These are phyloP conservation scores for Volvox carteri DNA, from an alignment of 163 green algal species.

Conservation along the genomic window DNA sequence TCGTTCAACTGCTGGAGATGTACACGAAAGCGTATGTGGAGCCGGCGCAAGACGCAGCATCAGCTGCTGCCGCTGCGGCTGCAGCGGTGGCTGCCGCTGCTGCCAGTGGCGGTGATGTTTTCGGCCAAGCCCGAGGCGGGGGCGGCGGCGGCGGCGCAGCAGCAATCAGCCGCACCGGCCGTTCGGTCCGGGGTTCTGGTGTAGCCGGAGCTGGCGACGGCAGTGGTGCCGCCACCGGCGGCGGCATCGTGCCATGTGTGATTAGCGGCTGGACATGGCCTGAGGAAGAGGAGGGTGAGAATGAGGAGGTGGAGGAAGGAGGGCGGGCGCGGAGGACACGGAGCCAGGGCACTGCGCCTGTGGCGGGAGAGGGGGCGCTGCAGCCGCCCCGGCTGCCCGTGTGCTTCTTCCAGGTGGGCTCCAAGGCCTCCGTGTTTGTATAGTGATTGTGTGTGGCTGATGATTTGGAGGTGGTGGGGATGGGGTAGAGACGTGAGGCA, in stretches of 20 bases:
- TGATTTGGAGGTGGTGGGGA: not conserved
- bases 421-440: too few relatives aligned
- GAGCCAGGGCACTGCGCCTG: not conserved
- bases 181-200: not conserved
- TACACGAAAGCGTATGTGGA: conserved; percentile 9
- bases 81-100: not conserved
- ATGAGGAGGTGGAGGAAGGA: not conserved
- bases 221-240: not conserved
- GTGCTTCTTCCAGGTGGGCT: conserved; percentile 29
- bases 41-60: not conserved
- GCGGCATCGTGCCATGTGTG: not conserved
- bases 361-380: not conserved
- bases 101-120: not conserved
- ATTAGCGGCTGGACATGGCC: conserved; percentile 20
- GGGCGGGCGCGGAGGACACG: not conserved
- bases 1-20: not conserved
- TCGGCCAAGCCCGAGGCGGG: not conserved
- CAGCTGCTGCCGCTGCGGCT: not conserved
- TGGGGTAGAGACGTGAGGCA: not conserved
- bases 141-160: not conserved
- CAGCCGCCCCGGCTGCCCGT: conserved; percentile 2
- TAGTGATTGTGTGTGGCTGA: not conserved
- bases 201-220: not conserved
- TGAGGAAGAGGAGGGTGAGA: not conserved
- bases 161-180: not conserved